A percentile compares a stretch with the other conserved stretches of the same genome.
Evolutionary conservation across 768 basidiomycete genomes (phyloP).

Genomic region (Xanthoconium stramineum): DNA sequence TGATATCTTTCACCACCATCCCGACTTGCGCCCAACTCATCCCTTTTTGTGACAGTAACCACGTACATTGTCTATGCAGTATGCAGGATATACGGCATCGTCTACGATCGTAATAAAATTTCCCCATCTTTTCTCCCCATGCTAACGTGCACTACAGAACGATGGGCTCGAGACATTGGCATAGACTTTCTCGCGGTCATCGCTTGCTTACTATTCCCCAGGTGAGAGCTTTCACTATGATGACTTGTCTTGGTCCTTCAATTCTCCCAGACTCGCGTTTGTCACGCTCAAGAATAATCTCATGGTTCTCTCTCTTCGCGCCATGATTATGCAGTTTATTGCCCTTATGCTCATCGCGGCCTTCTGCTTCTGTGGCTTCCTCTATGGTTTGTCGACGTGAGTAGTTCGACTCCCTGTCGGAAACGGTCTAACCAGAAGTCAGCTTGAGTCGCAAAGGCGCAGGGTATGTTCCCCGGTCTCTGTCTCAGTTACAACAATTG

Average conservation of each 20-base stretch:
- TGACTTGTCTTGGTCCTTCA: background rate
- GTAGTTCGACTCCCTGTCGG: conserved; percentile 32
- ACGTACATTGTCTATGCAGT: conserved; percentile 72
- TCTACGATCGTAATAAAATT: conserved; percentile 52
- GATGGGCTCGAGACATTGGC: conserved; percentile 67
- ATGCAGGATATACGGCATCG: conserved; percentile 71
- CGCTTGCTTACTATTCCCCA: conserved; percentile 86
- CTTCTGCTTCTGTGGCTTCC: conserved; percentile 89
- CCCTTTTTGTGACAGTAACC: conserved; percentile 49
- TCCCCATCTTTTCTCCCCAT: background rate
- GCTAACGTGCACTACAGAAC: conserved; percentile 36
- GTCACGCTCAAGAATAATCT: conserved; percentile 81
- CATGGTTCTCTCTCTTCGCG: conserved; percentile 79
- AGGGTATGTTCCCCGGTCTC: conserved; percentile 37
- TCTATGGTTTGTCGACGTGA: conserved; percentile 92
- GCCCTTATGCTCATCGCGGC: conserved; percentile 81
- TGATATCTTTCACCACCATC: conserved; percentile 11
- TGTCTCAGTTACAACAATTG: background rate
- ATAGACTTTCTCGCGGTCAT: conserved; percentile 85
- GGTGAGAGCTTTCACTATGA: conserved; percentile 40
- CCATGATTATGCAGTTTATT: conserved; percentile 90
- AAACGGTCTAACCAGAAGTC: conserved; percentile 7
- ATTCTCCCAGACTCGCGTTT: conserved; percentile 72
- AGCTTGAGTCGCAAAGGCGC: conserved; percentile 64
- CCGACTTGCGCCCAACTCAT: background rate